Evolutionary conservation across 1,284 basidiomycete species (phyloP).

Genomic region (Ganoderma meredithae): DNA sequence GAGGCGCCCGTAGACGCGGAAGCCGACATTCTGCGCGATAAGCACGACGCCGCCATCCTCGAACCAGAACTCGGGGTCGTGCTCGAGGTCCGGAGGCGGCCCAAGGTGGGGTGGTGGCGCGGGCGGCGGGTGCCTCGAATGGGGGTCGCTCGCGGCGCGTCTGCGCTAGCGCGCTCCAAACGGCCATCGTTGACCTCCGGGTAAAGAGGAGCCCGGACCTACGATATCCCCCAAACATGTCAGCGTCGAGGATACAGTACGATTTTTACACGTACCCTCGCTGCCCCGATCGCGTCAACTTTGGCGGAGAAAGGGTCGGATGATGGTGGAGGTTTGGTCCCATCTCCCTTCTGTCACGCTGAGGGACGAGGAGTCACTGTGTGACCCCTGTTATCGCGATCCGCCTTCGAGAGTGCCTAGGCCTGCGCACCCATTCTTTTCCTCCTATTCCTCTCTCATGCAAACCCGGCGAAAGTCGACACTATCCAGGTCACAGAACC

Average conservation of each 20-base stretch:
- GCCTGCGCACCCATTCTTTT: no score
- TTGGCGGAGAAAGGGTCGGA: not conserved
- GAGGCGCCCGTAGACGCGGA: slow-evolving; percentile 33
- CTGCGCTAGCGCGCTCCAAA: slow-evolving; percentile 1
- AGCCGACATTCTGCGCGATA: slow-evolving; percentile 25
- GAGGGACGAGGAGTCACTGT: no score
- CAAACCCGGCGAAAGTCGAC: no score
- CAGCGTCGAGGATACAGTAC: not conserved
- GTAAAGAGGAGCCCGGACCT: not conserved
- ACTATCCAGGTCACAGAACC: no score
- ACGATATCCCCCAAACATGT: not conserved
- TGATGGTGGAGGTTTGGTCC: not conserved
- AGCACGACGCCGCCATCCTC: slow-evolving; percentile 38
- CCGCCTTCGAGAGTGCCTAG: no score
- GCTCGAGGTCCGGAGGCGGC: slow-evolving; percentile 10
- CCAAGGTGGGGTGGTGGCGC: not conserved
- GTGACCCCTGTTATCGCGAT: no score
- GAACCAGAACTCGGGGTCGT: slow-evolving; percentile 32
- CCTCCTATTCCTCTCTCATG: no score
- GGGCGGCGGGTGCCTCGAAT: not conserved
- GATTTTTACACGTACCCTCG: not conserved
- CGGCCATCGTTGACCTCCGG: slow-evolving; percentile 3
- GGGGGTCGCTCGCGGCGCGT: slow-evolving; percentile 18
- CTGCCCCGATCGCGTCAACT: not conserved
- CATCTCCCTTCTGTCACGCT: not conserved